Evolutionary conservation across 306 rosid species (phyloP).

Genomic region (Sophora flavescens): DNA sequence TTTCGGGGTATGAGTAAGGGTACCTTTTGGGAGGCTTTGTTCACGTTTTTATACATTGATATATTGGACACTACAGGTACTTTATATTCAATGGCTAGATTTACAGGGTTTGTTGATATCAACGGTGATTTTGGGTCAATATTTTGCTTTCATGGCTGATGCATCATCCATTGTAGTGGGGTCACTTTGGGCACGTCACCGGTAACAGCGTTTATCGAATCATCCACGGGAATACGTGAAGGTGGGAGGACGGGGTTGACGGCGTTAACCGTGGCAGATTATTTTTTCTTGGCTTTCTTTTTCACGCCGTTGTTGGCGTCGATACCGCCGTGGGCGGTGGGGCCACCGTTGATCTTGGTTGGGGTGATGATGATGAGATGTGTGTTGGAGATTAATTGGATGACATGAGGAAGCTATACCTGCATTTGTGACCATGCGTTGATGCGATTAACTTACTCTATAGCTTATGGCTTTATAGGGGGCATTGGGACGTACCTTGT

Average conservation of each 20-base stretch:
- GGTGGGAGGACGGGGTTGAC: constrained; percentile 91
- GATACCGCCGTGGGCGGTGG: constrained; percentile 95
- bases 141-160: constrained; percentile 87
- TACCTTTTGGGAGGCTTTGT: constrained; percentile 77
- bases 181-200: constrained; percentile 86
- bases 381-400: constrained; percentile 89
- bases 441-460: constrained; percentile 85
- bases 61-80: constrained; percentile 84
- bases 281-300: constrained; percentile 75
- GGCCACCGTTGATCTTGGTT: constrained; percentile 89
- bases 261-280: constrained; percentile 70
- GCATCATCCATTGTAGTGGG: constrained; percentile 82
- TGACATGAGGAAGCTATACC: constrained; percentile 89
- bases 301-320: constrained; percentile 88
- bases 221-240: constrained; percentile 84
- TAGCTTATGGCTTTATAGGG: constrained; percentile 85
- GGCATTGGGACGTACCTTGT: constrained; percentile 75
- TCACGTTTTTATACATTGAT: constrained; percentile 83
- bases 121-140: constrained; percentile 89
- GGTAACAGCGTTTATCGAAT: constrained; percentile 73
- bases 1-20: constrained; percentile 60
- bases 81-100: constrained; percentile 78
- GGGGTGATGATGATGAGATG: constrained; percentile 95
- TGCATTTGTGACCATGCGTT: constrained; percentile 73
- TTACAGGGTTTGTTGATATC: constrained; percentile 70